Base-by-base conservation (phyloP, 2,329 filamentous ascomycete genomes). In the Lachnellula subtilissima region DNA sequence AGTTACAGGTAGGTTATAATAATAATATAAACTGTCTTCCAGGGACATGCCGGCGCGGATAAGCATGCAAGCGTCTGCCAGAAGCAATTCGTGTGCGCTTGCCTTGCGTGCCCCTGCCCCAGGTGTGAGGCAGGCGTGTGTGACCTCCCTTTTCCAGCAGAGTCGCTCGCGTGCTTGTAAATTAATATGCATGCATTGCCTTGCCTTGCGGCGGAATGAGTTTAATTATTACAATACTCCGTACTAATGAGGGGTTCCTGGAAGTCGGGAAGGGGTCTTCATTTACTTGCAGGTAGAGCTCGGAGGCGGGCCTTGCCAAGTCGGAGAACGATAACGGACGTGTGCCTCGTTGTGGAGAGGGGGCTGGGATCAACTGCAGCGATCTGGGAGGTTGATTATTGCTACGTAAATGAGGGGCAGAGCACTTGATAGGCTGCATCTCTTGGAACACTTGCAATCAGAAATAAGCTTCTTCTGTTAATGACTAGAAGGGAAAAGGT, bases 331-430 rank as follows among this genome's bases (percentile, higher is more conserved):
- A 28, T 19, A n/a, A 52, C 52, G 56, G 56, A 43, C 48, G 36
- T 55, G 45, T 58, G 52, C 48, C 56, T 53, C 47, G 40, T 49
- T 58, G 49, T 17, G 56, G 56, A 58, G 55, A 40, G 19, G 17
- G 39, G 19, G 23, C 14, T 28, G 47, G 45, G 39, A 54, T 50
- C 48, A 23, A n/a, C 19, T 5, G 42, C 12, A 37, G 35, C 35
- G 55, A 48, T 57, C 15, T 22, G 11, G 14, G 15, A 11, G 42
- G 54, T 47, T 22, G 55, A 57, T 56, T 53, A 28, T 39, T 55
- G 8, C 28, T 32, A 11, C 28, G 28, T 51, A 46, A 53, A 35
- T 53, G 49, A 52, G 50, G 54, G 54, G 54, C 43, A 48, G 14
- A 23, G 45, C 5, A 9, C 42, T 45, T 50, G 55, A 48, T 50